Conservation (phyloP, 1,284 basidiomycete genomes). For the Boletus subluridellus region DNA sequence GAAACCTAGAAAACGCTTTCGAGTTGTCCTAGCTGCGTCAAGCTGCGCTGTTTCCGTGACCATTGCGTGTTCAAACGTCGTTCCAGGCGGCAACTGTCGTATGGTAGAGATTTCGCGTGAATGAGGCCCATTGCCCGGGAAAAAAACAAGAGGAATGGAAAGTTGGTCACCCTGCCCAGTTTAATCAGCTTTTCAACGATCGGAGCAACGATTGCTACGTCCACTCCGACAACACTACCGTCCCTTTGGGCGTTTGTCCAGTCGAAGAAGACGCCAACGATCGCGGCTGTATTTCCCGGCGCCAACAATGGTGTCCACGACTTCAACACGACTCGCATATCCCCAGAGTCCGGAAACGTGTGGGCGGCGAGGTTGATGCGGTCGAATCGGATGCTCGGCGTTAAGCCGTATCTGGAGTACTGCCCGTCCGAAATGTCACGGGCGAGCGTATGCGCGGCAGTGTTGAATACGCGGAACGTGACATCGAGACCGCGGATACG, state of each 20-base stretch:
- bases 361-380: conserved; percentile 41
- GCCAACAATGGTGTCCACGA: conserved; percentile 37
- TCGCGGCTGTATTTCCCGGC: conserved; percentile 22
- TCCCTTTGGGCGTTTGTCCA: conserved; percentile 33
- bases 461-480: conserved; percentile 30
- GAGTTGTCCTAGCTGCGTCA: conserved; percentile 32
- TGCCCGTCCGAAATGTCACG: conserved; percentile 11
- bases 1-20: conserved; percentile 24
- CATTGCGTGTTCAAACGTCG: conserved; percentile 8
- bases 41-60: conserved; percentile 2
- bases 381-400: conserved; percentile 35
- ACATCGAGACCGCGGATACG: conserved; percentile 35
- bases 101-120: not conserved
- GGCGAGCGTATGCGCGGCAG: conserved; percentile 29
- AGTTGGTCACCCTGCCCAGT: conserved; percentile 20
- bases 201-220: conserved; percentile 3
- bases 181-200: conserved; percentile 19
- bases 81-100: conserved; percentile 19
- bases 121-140: not conserved
- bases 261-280: conserved; percentile 42
- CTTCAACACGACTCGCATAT: conserved; percentile 27
- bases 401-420: conserved; percentile 22
- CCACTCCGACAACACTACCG: conserved; percentile 11
- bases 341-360: conserved; percentile 32
- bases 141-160: not conserved